phyloP scores from a whole-genome alignment of 352 stramenopile species.

The Globisporangium iwayamae region DNA sequence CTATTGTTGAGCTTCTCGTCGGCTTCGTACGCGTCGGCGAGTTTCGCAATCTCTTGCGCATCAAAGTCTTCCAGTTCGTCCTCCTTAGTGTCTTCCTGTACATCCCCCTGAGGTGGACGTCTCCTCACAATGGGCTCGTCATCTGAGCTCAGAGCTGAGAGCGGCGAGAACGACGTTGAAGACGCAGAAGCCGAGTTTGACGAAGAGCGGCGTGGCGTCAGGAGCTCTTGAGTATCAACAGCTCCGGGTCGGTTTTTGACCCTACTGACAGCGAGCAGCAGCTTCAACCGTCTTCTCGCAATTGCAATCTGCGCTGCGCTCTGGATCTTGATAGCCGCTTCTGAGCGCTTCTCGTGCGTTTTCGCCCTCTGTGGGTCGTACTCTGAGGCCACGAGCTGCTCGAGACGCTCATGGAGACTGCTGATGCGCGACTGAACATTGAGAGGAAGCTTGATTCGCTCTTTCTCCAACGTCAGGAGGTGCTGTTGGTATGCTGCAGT shows the following conservation, averaged over 20 bases:
- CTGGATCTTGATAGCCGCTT: slow-evolving; percentile 44
- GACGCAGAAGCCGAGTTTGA: neutral
- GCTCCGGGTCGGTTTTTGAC: neutral
- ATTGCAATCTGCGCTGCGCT: slow-evolving; percentile 33
- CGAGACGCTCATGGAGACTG: slow-evolving; percentile 32
- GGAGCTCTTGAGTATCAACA: neutral
- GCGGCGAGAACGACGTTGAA: slow-evolving; percentile 4
- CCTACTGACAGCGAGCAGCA: slow-evolving; percentile 22
- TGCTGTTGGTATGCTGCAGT: slow-evolving; percentile 29
- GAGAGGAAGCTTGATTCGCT: slow-evolving; percentile 25
- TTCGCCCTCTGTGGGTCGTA: slow-evolving; percentile 36
- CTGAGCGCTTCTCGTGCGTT: slow-evolving; percentile 16
- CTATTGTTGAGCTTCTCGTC: neutral
- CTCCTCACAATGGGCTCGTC: neutral
- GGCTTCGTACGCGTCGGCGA: slow-evolving; percentile 64
- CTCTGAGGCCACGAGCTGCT: slow-evolving; percentile 28
- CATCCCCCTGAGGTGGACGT: no score
- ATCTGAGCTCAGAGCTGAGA: slow-evolving; percentile 1
- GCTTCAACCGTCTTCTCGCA: slow-evolving; percentile 43
- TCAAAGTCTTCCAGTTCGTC: slow-evolving; percentile 31
- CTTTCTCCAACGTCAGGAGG: slow-evolving; percentile 15
- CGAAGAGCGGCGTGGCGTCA: neutral
- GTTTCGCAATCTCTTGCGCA: slow-evolving; percentile 38
- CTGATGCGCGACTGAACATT: slow-evolving; percentile 38
- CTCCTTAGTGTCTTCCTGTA: slow-evolving; percentile 3